Percentiles rank a stretch among this genome's conserved stretches.
These are phyloP conservation scores for Pleurotus cornucopiae DNA, from an alignment of 768 basidiomycete genomes.

Conservation along the genomic window DNA sequence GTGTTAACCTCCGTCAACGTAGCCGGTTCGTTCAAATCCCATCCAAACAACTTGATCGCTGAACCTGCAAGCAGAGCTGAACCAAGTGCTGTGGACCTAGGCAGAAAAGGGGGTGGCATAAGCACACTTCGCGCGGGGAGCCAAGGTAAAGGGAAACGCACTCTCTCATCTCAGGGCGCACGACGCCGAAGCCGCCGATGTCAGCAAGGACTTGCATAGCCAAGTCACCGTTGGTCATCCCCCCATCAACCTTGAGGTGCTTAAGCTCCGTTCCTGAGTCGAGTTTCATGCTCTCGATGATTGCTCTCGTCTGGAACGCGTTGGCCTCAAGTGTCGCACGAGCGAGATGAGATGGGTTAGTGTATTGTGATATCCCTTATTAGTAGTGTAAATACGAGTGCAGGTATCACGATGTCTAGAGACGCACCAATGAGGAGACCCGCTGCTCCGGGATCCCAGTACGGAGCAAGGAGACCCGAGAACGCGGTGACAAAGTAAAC, in stretches of 20 bases:
- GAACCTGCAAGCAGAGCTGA: constrained; percentile 91
- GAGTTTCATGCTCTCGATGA: constrained; percentile 91
- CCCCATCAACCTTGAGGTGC: constrained; percentile 94
- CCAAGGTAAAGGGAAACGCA: constrained; percentile 31
- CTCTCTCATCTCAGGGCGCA: constrained; percentile 97
- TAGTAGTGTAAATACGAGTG: neutral
- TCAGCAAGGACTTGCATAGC: constrained; percentile 87
- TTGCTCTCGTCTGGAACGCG: constrained; percentile 92
- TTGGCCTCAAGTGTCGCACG: constrained; percentile 95
- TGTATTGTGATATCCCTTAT: constrained; percentile 77
- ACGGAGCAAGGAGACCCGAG: constrained; percentile 92
- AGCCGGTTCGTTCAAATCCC: constrained; percentile 83
- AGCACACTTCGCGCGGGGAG: too few species aligned
- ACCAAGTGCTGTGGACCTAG: constrained; percentile 92
- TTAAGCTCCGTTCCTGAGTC: constrained; percentile 81
- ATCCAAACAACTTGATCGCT: constrained; percentile 84
- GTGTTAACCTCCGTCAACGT: constrained; percentile 86
- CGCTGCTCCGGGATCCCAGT: constrained; percentile 93
- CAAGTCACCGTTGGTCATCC: constrained; percentile 92
- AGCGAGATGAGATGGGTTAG: constrained; percentile 88
- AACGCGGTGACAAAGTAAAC: constrained; percentile 98
- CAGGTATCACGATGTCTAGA: neutral
- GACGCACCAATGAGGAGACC: constrained; percentile 74
- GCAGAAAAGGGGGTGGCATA: neutral
- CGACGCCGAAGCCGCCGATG: constrained; percentile 86